Evolutionary conservation across 257 asterid genomes (phyloP).

Genomic region (Salvia splendens): DNA sequence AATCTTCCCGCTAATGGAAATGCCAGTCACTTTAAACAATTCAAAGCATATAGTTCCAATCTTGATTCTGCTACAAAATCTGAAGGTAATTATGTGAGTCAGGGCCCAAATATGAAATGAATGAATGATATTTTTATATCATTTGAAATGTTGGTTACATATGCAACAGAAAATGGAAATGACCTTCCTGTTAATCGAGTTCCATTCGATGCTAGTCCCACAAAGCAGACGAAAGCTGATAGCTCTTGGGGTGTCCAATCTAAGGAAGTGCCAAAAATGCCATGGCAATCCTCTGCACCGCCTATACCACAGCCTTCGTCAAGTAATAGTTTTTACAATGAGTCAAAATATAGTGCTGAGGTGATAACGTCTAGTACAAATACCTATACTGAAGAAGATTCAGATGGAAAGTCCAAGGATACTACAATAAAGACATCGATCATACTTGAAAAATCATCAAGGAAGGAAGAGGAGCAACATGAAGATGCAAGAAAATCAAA

Average conservation of each 20-base stretch:
- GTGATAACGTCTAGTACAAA: constrained; percentile 25
- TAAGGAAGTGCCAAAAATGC: constrained; percentile 38
- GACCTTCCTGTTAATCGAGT: constrained; percentile 33
- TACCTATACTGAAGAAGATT: constrained; percentile 36
- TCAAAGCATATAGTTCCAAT: constrained; percentile 30
- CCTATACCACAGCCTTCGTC: constrained; percentile 36
- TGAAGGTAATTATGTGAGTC: constrained; percentile 34
- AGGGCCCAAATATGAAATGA: constrained; percentile 28
- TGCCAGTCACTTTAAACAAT: constrained; percentile 29
- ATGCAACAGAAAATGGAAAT: constrained; percentile 39
- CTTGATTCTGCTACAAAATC: constrained; percentile 38
- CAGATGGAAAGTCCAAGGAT: constrained; percentile 26
- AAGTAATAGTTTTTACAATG: constrained; percentile 23
- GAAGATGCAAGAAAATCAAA: constrained; percentile 42
- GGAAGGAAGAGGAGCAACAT: constrained; percentile 35
- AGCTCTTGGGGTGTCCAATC: constrained; percentile 34
- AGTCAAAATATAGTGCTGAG: constrained; percentile 27
- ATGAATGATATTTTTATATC: constrained; percentile 33
- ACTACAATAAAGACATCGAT: constrained; percentile 26
- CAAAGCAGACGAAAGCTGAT: constrained; percentile 30
- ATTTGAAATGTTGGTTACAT: constrained; percentile 38
- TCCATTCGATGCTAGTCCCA: constrained; percentile 34
- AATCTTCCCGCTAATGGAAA: constrained; percentile 33
- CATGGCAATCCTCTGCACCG: constrained; percentile 35
- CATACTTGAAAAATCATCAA: constrained; percentile 40